A percentile compares a stretch with the other conserved stretches of the same genome.
phyloP scores from a whole-genome alignment of 345 rosid species.

The Isatis tinctoria region DNA sequence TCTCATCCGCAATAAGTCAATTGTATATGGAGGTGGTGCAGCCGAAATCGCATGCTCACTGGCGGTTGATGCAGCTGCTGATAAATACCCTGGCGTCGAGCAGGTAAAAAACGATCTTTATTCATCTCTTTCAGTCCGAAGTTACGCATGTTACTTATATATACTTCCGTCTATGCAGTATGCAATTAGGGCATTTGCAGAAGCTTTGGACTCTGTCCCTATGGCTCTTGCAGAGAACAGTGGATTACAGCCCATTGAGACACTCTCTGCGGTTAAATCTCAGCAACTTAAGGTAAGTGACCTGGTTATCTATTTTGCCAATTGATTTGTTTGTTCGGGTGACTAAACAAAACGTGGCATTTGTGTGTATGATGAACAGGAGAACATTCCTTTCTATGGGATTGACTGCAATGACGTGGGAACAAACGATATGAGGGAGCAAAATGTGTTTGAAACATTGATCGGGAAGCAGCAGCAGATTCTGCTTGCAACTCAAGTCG shows the following conservation, averaged over 20 bases:
- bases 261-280: constrained; percentile 87
- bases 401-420: constrained; percentile 95
- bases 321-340: background rate
- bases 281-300: constrained; percentile 77
- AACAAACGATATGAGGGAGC: constrained; percentile 92
- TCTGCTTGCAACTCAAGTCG: constrained; percentile 96
- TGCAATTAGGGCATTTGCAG: constrained; percentile 90
- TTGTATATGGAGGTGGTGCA: constrained; percentile 96
- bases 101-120: constrained; percentile 43
- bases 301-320: background rate
- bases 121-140: background rate
- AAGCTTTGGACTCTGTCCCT: constrained; percentile 81
- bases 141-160: background rate
- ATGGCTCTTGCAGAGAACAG: constrained; percentile 99
- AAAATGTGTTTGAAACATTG: constrained; percentile 86
- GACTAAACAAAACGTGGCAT: background rate
- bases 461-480: constrained; percentile 98
- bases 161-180: constrained; percentile 48
- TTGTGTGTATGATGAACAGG: constrained; percentile 40
- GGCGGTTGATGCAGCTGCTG: constrained; percentile 92
- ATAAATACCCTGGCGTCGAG: constrained; percentile 87
- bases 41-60: constrained; percentile 93
- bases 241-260: constrained; percentile 94
- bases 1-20: constrained; percentile 88
- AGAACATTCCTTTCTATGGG: constrained; percentile 71